Percentiles rank a stretch among this genome's conserved stretches.
Conservation (phyloP, 2,329 filamentous ascomycete genomes). For the Zalaria obscura region DNA sequence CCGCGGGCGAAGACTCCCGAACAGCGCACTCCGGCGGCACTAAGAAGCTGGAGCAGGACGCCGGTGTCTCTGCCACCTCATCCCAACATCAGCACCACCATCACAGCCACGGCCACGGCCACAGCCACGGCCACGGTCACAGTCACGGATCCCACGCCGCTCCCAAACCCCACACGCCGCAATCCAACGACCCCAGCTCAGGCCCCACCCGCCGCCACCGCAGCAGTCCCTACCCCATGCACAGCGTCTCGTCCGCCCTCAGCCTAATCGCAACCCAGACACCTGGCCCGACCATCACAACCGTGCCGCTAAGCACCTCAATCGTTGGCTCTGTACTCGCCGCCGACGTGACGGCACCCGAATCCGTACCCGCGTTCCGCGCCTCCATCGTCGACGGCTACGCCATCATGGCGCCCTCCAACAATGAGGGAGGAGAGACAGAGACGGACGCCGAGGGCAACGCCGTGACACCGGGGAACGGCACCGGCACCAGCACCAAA, state of each 20-base stretch:
- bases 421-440: conserved; percentile 1
- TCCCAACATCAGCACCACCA: conserved; percentile 29
- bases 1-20: conserved; percentile 69
- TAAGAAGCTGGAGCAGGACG: conserved; percentile 71
- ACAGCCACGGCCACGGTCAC: conserved; percentile 38
- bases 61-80: conserved; percentile 39
- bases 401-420: conserved; percentile 51
- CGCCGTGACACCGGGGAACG: too few relatives aligned
- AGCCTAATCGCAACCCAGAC: conserved; percentile 58
- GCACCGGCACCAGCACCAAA: conserved; percentile 38
- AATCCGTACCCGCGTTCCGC: conserved; percentile 82
- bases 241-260: conserved; percentile 71
- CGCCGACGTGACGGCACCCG: conserved; percentile 63
- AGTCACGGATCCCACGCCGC: conserved; percentile 40
- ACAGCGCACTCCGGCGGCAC: conserved; percentile 66
- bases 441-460: conserved; percentile 26
- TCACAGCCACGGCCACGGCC: conserved; percentile 17
- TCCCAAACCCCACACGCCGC: conserved; percentile 55
- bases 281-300: conserved; percentile 44
- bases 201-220: conserved; percentile 58
- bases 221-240: conserved; percentile 83
- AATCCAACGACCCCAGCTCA: conserved; percentile 44
- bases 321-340: conserved; percentile 71
- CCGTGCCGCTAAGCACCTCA: conserved; percentile 44
- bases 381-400: conserved; percentile 98